Evolutionary conservation across 1,284 basidiomycete species (phyloP), one percentile per base, ranked within the genome.

Genomic region (Rhodotorula sp.): DNA sequence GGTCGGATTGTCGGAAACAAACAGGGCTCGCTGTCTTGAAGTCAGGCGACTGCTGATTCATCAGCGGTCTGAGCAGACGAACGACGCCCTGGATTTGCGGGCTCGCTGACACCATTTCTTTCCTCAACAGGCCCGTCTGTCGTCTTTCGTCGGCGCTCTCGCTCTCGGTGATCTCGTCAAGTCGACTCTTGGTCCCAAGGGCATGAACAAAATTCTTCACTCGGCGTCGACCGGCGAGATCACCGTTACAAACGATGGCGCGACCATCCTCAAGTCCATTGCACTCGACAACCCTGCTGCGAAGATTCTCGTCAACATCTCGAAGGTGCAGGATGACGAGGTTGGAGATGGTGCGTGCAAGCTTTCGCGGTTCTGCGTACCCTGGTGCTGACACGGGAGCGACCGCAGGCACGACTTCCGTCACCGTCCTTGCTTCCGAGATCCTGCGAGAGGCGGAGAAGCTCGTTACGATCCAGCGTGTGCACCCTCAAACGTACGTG

Each of bases 311-410:
- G 96, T 99, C 78, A 98, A 99, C 82, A 99, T 99, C 80, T 95
- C 92, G n/a, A 99, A 99, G 80, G 94, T 98, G 24, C 96, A 99
- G 82, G 96, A 99, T 78, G 96, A 99, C 80, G 96, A 99, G 82
- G 89, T 99, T 57, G 96, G 96, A 24, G 96, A 98, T 82, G 96
- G 96, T 71, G 47, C 44, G 58, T 53, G 3, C 3, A 44, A 3
- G 37, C 30, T n/a, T n/a, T n/a, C n/a, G n/a, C n/a, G n/a, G 1
- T 1, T 24, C 18, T n/a, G n/a, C n/a, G n/a, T n/a, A n/a, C n/a
- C 46, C 28, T 31, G 24, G 9, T 52, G n/a, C 28, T 51, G 30
- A 28, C 55, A 13, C 20, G 46, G 22, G 5, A 2, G 20, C n/a
- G 1, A 10, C 31, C 34, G 24, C 51, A 66, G 66, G 71, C 37